Evolutionary conservation across 2,329 filamentous ascomycete species (phyloP).

Genomic region (Aquanectria penicillioides): DNA sequence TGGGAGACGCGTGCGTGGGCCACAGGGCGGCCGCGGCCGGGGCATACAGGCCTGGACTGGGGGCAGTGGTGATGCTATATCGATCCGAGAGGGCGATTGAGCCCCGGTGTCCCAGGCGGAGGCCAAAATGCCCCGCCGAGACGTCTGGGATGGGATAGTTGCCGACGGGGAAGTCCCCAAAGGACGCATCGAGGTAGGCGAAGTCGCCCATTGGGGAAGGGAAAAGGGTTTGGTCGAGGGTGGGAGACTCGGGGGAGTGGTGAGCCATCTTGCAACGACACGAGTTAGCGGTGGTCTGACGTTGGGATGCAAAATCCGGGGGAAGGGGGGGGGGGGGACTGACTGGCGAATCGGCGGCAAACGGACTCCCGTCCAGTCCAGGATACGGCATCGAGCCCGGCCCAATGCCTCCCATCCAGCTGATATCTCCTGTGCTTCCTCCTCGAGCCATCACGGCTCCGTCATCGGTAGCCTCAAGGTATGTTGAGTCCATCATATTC

Average conservation of each 20-base stretch:
- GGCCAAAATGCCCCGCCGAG: constrained; percentile 33
- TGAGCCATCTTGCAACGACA: constrained; percentile 26
- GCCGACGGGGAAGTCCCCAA: constrained; percentile 35
- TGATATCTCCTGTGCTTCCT: constrained; percentile 24
- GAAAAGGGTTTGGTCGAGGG: constrained; percentile 39
- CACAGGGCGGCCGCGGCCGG: constrained; percentile 27
- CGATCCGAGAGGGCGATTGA: constrained; percentile 32
- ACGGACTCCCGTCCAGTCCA: constrained; percentile 29
- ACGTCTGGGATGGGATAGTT: constrained; percentile 28
- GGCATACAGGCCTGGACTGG: constrained; percentile 27
- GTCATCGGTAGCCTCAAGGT: constrained; percentile 33
- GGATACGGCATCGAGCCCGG: constrained; percentile 34
- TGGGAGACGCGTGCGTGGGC: constrained; percentile 36
- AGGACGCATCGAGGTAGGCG: constrained; percentile 36
- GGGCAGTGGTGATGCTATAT: constrained; percentile 31
- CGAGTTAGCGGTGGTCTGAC: not conserved
- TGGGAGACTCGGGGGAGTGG: constrained; percentile 37
- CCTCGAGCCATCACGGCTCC: constrained; percentile 20
- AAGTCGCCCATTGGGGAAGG: constrained; percentile 36
- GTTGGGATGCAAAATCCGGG: too few relatives aligned
- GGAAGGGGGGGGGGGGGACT: constrained; percentile 20
- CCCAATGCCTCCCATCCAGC: constrained; percentile 36
- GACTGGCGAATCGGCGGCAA: constrained; percentile 32
- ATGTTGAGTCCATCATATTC: constrained; percentile 38
- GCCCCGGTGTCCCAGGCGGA: constrained; percentile 27